Evolutionary conservation across 2,329 filamentous ascomycete species (phyloP).

Genomic region (Aureobasidium sp.): DNA sequence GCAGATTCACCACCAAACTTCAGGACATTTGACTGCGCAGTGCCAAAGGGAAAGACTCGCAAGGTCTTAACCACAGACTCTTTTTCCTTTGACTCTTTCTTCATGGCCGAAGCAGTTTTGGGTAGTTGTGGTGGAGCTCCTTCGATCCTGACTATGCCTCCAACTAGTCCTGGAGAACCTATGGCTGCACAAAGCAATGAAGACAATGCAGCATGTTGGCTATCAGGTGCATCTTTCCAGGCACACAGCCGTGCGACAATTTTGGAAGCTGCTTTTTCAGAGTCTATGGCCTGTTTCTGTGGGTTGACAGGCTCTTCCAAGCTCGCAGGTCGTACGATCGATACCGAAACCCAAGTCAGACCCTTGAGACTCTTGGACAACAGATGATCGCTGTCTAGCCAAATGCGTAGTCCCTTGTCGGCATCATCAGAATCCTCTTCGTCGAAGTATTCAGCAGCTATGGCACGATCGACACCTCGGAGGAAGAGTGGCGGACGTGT

Average conservation of each 20-base stretch:
- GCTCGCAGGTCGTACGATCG: slow-evolving; percentile 76
- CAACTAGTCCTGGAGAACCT: slow-evolving; percentile 65
- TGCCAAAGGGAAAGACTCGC: slow-evolving; percentile 69
- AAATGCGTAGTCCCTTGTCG: slow-evolving; percentile 61
- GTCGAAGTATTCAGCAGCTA: slow-evolving; percentile 69
- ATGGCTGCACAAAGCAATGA: slow-evolving; percentile 67
- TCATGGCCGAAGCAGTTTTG: slow-evolving; percentile 47
- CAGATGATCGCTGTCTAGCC: slow-evolving; percentile 75
- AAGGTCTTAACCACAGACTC: slow-evolving; percentile 54
- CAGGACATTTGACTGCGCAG: slow-evolving; percentile 44
- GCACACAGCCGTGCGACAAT: slow-evolving; percentile 66
- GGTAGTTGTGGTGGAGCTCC: slow-evolving; percentile 67
- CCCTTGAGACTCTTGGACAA: slow-evolving; percentile 66
- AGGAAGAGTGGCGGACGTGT: slow-evolving; percentile 64
- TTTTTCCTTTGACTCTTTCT: slow-evolving; percentile 31
- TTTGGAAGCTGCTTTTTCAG: slow-evolving; percentile 53
- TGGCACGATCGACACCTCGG: slow-evolving; percentile 64
- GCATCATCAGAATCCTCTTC: slow-evolving; percentile 43
- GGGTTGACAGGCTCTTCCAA: slow-evolving; percentile 65
- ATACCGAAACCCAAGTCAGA: slow-evolving; percentile 69
- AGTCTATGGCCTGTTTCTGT: slow-evolving; percentile 58
- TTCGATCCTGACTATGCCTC: slow-evolving; percentile 81
- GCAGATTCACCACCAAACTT: slow-evolving; percentile 86
- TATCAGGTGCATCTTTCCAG: slow-evolving; percentile 85
- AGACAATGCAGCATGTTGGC: slow-evolving; percentile 72